Conservation (phyloP, 177 flowering plant species). For the Tripterygium wilfordii region DNA sequence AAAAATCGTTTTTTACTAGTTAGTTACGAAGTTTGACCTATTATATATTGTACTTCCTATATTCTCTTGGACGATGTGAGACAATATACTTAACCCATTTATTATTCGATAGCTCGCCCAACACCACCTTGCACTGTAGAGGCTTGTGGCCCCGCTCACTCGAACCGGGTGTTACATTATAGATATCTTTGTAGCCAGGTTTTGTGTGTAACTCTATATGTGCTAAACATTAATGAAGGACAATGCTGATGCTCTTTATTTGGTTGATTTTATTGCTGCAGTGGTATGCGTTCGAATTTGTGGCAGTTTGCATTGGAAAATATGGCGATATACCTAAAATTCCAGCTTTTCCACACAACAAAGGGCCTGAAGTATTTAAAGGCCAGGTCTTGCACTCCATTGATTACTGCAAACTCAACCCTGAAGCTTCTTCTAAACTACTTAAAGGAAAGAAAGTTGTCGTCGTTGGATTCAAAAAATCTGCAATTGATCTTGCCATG, state of each 20-base stretch:
- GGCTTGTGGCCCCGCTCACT: no score
- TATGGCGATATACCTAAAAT: slow-evolving; percentile 19
- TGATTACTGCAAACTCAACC: slow-evolving; percentile 18
- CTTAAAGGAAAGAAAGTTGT: slow-evolving; percentile 22
- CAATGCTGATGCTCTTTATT: neutral
- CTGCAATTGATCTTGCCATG: slow-evolving; percentile 21
- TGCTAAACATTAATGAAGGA: no score
- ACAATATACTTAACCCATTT: no score
- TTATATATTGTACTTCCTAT: no score
- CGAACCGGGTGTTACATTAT: no score
- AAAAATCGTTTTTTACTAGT: no score
- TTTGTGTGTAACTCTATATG: no score
- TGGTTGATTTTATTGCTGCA: neutral
- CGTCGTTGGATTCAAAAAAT: slow-evolving; percentile 18
- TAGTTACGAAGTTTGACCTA: no score
- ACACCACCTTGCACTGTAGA: no score
- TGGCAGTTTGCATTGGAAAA: slow-evolving; percentile 19
- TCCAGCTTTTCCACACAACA: slow-evolving; percentile 6
- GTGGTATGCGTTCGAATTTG: slow-evolving; percentile 18
- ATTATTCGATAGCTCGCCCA: no score
- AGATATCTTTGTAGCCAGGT: no score
- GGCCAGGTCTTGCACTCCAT: slow-evolving; percentile 22
- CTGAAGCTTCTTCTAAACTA: slow-evolving; percentile 9
- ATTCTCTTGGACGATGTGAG: no score
- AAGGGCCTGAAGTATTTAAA: slow-evolving; percentile 9